Percentiles rank a stretch among this genome's conserved stretches.
Conservation (phyloP, 768 basidiomycete genomes). For the Tylopilus sp. region DNA sequence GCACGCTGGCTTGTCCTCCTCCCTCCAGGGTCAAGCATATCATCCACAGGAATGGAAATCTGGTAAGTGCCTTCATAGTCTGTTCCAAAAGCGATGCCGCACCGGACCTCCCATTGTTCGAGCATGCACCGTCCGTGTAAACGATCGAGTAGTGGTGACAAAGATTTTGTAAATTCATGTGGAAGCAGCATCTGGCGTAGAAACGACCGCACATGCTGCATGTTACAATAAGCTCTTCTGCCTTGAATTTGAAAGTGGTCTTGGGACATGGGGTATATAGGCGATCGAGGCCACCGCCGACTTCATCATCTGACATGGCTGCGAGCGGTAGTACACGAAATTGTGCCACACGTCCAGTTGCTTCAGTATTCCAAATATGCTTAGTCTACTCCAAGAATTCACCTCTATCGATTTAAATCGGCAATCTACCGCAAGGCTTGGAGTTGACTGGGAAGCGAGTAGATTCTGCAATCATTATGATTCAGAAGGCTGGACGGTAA, state of each 20-base stretch:
- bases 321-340: background rate
- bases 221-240: background rate
- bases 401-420: background rate
- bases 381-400: no score
- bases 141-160: slow-evolving; percentile 25
- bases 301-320: background rate
- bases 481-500: no score
- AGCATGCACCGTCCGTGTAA: slow-evolving; percentile 34
- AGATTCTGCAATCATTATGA: no score
- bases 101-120: slow-evolving; percentile 22
- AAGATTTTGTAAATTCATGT: background rate
- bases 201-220: background rate
- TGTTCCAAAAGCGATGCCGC: slow-evolving; percentile 10
- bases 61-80: background rate
- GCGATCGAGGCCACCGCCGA: background rate
- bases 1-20: slow-evolving; percentile 31
- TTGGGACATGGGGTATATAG: background rate
- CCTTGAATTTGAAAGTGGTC: background rate
- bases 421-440: no score
- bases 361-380: no score
- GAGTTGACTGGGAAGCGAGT: no score
- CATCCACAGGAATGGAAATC: slow-evolving; percentile 21
- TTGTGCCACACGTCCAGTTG: no score
- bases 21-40: slow-evolving; percentile 16
- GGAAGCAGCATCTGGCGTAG: slow-evolving; percentile 4